Conservation (phyloP, 495 filamentous ascomycete genomes). For the Hypoxylon lienhwacheense region DNA sequence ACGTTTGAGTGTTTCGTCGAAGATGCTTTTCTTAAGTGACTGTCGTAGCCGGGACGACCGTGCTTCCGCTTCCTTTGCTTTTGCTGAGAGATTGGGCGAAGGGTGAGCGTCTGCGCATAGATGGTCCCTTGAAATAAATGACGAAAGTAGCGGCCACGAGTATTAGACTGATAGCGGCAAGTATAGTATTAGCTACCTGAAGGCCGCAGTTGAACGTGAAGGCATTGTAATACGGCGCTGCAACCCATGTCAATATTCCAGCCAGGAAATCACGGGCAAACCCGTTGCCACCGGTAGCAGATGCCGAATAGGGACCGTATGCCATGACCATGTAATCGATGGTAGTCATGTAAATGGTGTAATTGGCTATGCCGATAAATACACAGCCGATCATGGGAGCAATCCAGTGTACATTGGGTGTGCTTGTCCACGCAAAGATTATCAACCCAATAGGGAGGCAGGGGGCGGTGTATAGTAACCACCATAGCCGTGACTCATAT, state of each 20-base stretch:
- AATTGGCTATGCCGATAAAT: slow-evolving; percentile 68
- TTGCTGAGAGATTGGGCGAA: slow-evolving; percentile 68
- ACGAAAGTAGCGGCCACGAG: slow-evolving; percentile 73
- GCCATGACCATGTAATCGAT: slow-evolving; percentile 84
- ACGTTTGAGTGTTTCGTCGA: not conserved
- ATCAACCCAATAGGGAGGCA: slow-evolving; percentile 68
- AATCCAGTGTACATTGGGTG: slow-evolving; percentile 63
- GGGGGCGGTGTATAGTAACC: slow-evolving; percentile 66
- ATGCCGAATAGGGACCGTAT: slow-evolving; percentile 77
- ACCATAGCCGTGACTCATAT: slow-evolving; percentile 61
- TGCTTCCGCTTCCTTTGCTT: not conserved
- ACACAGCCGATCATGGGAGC: slow-evolving; percentile 60
- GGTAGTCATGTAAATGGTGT: slow-evolving; percentile 74
- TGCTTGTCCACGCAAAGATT: slow-evolving; percentile 69
- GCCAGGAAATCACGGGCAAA: slow-evolving; percentile 79
- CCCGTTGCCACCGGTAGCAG: slow-evolving; percentile 73
- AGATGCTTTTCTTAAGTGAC: not conserved
- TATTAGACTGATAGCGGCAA: slow-evolving; percentile 66
- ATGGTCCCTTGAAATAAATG: slow-evolving; percentile 75
- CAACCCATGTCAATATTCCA: slow-evolving; percentile 71
- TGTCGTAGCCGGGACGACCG: not conserved
- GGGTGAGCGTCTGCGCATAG: slow-evolving; percentile 66
- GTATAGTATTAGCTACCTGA: slow-evolving; percentile 70
- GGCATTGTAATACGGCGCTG: slow-evolving; percentile 68
- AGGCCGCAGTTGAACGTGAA: slow-evolving; percentile 57